Percentiles rank a stretch among this genome's conserved stretches.
These are phyloP conservation scores for Leishmania amazonensis DNA, from an alignment of 208 protist species.

Conservation along the genomic window DNA sequence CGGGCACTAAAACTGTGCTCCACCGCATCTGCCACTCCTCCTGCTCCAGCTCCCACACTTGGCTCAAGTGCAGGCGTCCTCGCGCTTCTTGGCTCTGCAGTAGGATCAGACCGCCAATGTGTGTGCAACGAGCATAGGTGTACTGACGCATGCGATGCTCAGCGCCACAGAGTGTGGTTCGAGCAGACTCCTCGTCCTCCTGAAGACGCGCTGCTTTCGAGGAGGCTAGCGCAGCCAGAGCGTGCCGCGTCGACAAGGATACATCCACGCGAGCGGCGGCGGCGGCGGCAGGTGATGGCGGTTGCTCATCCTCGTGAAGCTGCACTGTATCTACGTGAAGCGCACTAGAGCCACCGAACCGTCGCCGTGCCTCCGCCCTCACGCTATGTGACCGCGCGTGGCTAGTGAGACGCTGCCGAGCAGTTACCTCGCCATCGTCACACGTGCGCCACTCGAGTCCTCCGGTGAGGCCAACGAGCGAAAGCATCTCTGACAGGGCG, in stretches of 20 bases:
- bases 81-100: conserved; percentile 4
- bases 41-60: conserved; percentile 11
- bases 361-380: background rate
- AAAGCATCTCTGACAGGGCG: conserved; percentile 12
- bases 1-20: conserved; percentile 16
- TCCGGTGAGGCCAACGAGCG: conserved; percentile 4
- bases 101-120: background rate
- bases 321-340: background rate
- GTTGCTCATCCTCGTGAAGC: background rate
- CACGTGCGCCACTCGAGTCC: conserved; percentile 9
- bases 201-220: background rate
- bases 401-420: background rate
- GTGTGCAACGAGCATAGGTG: background rate
- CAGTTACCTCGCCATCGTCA: conserved; percentile 1
- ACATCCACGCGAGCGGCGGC: background rate
- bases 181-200: background rate
- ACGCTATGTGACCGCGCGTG: background rate
- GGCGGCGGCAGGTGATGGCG: background rate
- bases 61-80: background rate
- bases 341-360: background rate
- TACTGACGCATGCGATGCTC: conserved; percentile 2
- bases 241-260: background rate
- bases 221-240: background rate
- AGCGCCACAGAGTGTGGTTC: background rate
- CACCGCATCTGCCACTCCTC: conserved; percentile 23